A percentile compares a stretch with the other conserved stretches of the same genome.
phyloP scores from a whole-genome alignment of 225 moss, liverwort and hornwort species.

The Anthoceros angustus region DNA sequence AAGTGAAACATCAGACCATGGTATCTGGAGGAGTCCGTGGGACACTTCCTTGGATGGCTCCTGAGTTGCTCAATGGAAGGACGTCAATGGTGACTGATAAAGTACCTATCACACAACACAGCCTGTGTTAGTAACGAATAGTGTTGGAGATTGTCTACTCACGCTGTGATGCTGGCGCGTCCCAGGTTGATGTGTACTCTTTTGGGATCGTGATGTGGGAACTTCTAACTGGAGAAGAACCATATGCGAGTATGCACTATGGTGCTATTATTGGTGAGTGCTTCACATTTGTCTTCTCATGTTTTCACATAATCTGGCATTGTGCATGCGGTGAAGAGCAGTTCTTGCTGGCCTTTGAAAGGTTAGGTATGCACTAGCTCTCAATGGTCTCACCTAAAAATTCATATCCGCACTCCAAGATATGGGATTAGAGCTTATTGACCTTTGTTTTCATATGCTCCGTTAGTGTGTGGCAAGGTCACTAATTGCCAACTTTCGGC shows the following conservation, averaged over 20 bases:
- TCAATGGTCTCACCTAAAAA: too few relatives aligned
- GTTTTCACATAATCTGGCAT: neutral
- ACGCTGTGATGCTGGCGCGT: neutral
- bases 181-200: constrained; percentile 89
- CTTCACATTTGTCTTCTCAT: neutral
- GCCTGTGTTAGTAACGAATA: neutral
- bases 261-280: constrained; percentile 85
- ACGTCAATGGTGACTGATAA: constrained; percentile 91
- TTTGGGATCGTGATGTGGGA: constrained; percentile 99
- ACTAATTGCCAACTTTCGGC: neutral
- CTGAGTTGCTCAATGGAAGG: constrained; percentile 77
- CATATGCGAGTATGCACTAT: constrained; percentile 94
- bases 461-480: neutral
- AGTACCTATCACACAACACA: constrained; percentile 14
- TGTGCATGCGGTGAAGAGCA: too few relatives aligned
- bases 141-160: neutral
- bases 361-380: too few relatives aligned
- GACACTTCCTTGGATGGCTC: constrained; percentile 99
- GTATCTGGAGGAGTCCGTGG: constrained; percentile 99
- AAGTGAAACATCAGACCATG: constrained; percentile 99
- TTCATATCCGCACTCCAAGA: too few relatives aligned
- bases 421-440: neutral
- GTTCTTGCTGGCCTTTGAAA: too few relatives aligned
- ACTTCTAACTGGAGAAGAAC: constrained; percentile 92
- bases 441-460: neutral